Base-by-base conservation (phyloP, 2,329 filamentous ascomycete species). In the Aureobasidium sp. region DNA sequence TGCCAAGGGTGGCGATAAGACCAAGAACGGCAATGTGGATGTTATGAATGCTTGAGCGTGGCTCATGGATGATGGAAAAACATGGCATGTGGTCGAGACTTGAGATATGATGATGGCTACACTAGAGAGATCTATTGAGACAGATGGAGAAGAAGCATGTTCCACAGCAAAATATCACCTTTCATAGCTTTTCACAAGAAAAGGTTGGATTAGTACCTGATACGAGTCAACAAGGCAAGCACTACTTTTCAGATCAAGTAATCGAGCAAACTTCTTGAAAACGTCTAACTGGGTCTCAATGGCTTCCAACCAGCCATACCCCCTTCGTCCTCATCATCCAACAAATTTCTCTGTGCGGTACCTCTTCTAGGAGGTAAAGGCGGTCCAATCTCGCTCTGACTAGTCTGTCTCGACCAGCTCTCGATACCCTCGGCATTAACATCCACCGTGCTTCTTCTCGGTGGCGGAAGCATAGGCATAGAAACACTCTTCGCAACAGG, bases 241-340 rank as follows among this genome's bases (percentile, higher is more conserved):
- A 14, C 25, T 16, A 14, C 25, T 47, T n/a, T 6, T 6, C 27
- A 48, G 3, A n/a, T 10, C 6, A 8, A 48, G 7, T 14, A 32
- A 30, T 8, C 29, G 9, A 48, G 27, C 27, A 30, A 16, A 16
- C 7, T 14, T 6, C 13, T 47, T 47, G n/a, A n/a, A 30, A 1
- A 7, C 8, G 21, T 5, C 16, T 16, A 48, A 37, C 14, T 50
- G n/a, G 71, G 71, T 60, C 64, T 67, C 64, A 73, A 57, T 10
- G 70, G 67, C 53, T 65, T 64, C 71, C 71, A 73, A 11, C 66
- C 67, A 54, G 64, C 63, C 62, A 73, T 47, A 39, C 66, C 69
- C 25, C 65, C 62, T 27, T 65, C 68, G 3, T 58, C 66, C 49
- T 61, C 67, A 21, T 70, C 67, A 65, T 71, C 69, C 67, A 73